A percentile compares a stretch with the other conserved stretches of the same genome.
Evolutionary conservation across 148 eudicot genomes (phyloP).

Genomic region (Nepenthes mirabilis): DNA sequence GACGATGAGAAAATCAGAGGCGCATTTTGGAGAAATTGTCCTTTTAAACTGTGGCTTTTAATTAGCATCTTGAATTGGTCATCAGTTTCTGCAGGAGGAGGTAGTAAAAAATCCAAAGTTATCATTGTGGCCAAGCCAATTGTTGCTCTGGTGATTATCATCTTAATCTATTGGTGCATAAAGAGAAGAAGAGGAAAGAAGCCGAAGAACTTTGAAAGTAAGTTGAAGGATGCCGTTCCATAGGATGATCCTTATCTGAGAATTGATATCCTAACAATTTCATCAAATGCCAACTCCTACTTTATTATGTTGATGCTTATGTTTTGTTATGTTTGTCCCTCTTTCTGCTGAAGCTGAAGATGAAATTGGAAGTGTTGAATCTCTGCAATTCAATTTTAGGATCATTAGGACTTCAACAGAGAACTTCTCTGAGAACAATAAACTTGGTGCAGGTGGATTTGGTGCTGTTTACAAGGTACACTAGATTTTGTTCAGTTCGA

Average conservation of each 20-base stretch:
- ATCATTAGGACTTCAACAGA: conserved; percentile 12
- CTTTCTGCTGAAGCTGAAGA: not conserved
- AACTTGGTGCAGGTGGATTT: conserved; percentile 20
- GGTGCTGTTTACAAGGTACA: conserved; percentile 25
- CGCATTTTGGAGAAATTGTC: no score
- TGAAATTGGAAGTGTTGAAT: conserved; percentile 2
- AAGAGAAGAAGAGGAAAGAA: not conserved
- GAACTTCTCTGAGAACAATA: conserved; percentile 13
- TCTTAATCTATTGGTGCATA: conserved; percentile 6
- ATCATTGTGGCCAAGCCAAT: not conserved
- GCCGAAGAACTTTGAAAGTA: not conserved
- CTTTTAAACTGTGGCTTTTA: no score
- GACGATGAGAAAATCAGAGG: no score
- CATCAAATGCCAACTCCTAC: not conserved
- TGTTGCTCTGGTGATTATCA: conserved; percentile 1
- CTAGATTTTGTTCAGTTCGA: not conserved
- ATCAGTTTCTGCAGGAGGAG: not conserved
- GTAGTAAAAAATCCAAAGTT: not conserved
- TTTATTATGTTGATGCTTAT: no score
- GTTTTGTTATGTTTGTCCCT: not conserved
- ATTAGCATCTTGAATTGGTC: not conserved
- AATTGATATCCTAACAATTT: not conserved
- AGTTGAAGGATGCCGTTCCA: not conserved
- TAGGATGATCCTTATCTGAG: not conserved
- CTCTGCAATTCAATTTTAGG: conserved; percentile 3